Conservation (phyloP, 768 basidiomycete genomes). For the Boletus vinaceobasis region DNA sequence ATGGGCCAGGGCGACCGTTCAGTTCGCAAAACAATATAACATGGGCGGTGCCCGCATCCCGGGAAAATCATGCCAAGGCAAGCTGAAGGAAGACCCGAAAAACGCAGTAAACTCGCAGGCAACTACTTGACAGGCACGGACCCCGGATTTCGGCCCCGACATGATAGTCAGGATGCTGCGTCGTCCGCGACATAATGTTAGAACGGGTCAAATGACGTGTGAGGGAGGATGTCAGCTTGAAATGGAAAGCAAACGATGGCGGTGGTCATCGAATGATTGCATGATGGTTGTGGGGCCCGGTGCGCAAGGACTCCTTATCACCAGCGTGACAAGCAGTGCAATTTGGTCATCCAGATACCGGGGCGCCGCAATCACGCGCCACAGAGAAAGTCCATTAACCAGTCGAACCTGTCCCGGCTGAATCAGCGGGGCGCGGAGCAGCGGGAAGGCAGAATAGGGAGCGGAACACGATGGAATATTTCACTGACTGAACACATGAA, state of each 20-base stretch:
- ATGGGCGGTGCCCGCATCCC: not conserved
- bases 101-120: not conserved
- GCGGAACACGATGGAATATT: not conserved
- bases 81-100: not conserved
- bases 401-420: not conserved
- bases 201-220: not conserved
- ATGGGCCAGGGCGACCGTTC: not conserved
- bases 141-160: slow-evolving; percentile 1
- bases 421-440: not conserved
- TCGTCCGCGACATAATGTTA: not conserved
- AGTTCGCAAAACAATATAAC: not conserved
- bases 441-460: not conserved
- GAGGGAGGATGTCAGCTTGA: not conserved
- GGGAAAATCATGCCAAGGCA: not conserved
- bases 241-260: not conserved
- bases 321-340: too few species aligned
- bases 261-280: not conserved
- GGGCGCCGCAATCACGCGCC: not conserved
- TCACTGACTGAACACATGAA: not conserved
- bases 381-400: not conserved
- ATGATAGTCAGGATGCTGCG: not conserved
- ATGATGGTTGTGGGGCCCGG: not conserved
- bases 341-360: not conserved
- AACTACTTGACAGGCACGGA: not conserved
- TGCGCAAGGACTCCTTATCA: not conserved